A percentile compares a stretch with the other conserved stretches of the same genome.
Conservation (phyloP, 148 eudicot genomes). For the Vaccinium corymbosum region DNA sequence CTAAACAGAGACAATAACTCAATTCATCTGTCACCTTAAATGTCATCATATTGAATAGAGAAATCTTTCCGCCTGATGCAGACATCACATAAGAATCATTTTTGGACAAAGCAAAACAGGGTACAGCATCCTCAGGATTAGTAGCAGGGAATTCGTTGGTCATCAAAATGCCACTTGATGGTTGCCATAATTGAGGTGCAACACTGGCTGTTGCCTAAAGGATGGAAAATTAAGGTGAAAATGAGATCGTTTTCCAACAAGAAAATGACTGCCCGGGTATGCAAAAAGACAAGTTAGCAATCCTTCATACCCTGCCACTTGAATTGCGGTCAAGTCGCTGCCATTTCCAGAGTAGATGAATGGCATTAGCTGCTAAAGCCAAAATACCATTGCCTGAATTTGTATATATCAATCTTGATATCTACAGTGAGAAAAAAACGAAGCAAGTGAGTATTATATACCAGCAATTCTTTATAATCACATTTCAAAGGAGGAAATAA, state of each 20-base stretch:
- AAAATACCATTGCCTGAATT: constrained; percentile 78
- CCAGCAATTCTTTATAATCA: neutral
- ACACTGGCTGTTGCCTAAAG: constrained; percentile 70
- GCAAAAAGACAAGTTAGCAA: neutral
- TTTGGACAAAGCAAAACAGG: constrained; percentile 93
- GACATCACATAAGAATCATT: constrained; percentile 94
- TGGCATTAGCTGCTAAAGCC: constrained; percentile 82
- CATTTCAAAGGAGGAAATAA: neutral
- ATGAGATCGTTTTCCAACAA: neutral
- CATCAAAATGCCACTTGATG: constrained; percentile 78
- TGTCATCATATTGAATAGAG: constrained; percentile 84
- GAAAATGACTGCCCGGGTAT: neutral
- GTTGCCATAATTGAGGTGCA: constrained; percentile 86
- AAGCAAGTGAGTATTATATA: constrained; percentile 6
- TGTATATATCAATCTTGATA: constrained; percentile 81
- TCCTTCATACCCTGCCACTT: constrained; percentile 53
- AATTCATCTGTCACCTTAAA: constrained; percentile 58
- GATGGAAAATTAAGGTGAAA: neutral
- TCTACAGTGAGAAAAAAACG: constrained; percentile 40
- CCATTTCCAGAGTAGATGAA: constrained; percentile 96
- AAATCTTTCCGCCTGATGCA: constrained; percentile 86
- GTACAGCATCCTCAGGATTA: constrained; percentile 62
- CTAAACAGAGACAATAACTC: neutral
- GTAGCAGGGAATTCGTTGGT: constrained; percentile 69
- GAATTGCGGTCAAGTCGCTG: constrained; percentile 57